Base-by-base conservation (phyloP, 1,284 basidiomycete species). In the Ganoderma leucocontextum region DNA sequence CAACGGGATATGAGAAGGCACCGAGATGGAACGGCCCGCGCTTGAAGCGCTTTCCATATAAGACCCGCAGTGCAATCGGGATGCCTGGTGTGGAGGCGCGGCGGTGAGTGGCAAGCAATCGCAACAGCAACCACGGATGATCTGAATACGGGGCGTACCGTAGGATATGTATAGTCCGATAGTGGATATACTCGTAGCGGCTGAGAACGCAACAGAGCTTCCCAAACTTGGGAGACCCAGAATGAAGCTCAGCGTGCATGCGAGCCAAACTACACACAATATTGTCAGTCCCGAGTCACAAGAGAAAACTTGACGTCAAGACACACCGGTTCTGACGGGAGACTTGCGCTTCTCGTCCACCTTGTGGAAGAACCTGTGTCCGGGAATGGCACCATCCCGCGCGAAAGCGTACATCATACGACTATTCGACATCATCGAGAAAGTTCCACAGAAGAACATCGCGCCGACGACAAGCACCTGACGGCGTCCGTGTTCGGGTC, bases 331-430 rank as follows among this genome's bases (percentile, higher is more conserved):
- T 12, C 91, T 85, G 62, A 91, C 84, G 1, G 92, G 92, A 2
- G 88, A 89, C 73, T 84, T 86, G 79, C 84, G 86, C 66, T 82
- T 82, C 5, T 77, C 69, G 77, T 87, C 86, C 49, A 94, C 91
- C 67, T 88, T 85, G 73, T 86, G 86, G 77, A 93, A 91, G 79
- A 90, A 92, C 52, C 77, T 83, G 68, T 87, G 86, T 8, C 89
- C 89, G 0, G 91, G 91, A 29, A 93, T 84, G n/a, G 86, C 90
- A 3, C 89, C 88, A 74, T 91, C 90, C 41, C 91, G 85, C 4
- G 89, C 83, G 76, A 93, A 93, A 0, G 91, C 89, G 76, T 89
- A 93, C 89, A 91, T 91, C 91, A 93, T 93, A 1, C 92, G 85
- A 2, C 89, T 91, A 75, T 94, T 94, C 0, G 89, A 89, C 0